Evolutionary conservation across 106 monocot species (phyloP).

Genomic region (Dendrobium nobile): DNA sequence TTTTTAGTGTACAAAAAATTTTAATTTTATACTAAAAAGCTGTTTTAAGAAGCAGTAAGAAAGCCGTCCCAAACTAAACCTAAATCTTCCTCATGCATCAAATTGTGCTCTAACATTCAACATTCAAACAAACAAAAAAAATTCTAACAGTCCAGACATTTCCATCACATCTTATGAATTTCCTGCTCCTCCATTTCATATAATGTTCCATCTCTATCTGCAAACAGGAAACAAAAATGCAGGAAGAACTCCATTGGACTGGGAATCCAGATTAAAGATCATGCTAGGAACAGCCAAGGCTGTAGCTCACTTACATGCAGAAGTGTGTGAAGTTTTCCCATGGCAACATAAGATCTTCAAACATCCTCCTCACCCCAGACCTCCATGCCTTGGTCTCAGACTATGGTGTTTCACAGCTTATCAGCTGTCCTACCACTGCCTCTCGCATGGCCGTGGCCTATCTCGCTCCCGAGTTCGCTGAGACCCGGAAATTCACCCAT

Average conservation of each 20-base stretch:
- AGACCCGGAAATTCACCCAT: constrained; percentile 46
- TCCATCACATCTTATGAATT: not conserved
- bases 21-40: too few relatives aligned
- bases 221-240: constrained; percentile 44
- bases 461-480: constrained; percentile 71
- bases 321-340: constrained; percentile 56
- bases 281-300: constrained; percentile 54
- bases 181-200: not conserved
- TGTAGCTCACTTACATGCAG: constrained; percentile 56
- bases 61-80: too few relatives aligned
- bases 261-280: constrained; percentile 66
- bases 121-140: too few relatives aligned
- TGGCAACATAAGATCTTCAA: constrained; percentile 90
- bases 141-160: not conserved
- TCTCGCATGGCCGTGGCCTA: constrained; percentile 50
- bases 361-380: constrained; percentile 62
- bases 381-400: constrained; percentile 53
- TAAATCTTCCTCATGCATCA: too few relatives aligned
- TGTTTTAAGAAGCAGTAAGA: too few relatives aligned
- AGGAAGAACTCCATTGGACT: constrained; percentile 53
- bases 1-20: too few relatives aligned
- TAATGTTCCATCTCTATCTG: not conserved
- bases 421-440: constrained; percentile 28
- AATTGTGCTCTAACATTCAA: too few relatives aligned
- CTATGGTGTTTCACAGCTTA: constrained; percentile 51